Evolutionary conservation across 2,329 filamentous ascomycete species (phyloP).

Genomic region (Tricladium varicosporioides): DNA sequence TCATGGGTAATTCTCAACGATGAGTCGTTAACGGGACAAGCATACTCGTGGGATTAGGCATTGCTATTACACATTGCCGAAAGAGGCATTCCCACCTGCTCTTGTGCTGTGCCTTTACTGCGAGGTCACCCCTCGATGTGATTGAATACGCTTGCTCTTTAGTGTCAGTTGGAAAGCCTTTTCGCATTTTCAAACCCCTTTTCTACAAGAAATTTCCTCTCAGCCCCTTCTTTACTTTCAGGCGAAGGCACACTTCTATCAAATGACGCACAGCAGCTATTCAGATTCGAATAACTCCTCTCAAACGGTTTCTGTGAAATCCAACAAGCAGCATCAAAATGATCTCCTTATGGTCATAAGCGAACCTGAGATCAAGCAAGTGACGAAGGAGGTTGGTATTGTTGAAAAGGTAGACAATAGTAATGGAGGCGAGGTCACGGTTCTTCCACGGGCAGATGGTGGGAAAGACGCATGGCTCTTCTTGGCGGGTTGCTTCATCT

Average conservation of each 20-base stretch:
- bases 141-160: too few relatives aligned
- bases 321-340: neutral
- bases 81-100: too few relatives aligned
- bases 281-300: neutral
- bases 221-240: neutral
- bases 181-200: too few relatives aligned
- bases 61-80: too few relatives aligned
- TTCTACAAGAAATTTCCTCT: too few relatives aligned
- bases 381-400: neutral
- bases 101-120: too few relatives aligned
- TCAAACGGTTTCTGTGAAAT: neutral
- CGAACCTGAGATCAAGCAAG: too few relatives aligned
- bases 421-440: neutral
- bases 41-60: too few relatives aligned
- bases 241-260: neutral
- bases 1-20: too few relatives aligned
- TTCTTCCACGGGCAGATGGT: constrained; percentile 43
- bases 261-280: neutral
- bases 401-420: neutral
- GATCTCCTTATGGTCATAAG: neutral
- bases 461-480: constrained; percentile 51
- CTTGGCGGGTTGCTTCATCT: constrained; percentile 46
- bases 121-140: too few relatives aligned
- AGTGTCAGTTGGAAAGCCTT: too few relatives aligned
- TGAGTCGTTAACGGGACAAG: too few relatives aligned